phyloP scores from a whole-genome alignment of 2,329 filamentous ascomycete genomes.

The Penicillium paneum region DNA sequence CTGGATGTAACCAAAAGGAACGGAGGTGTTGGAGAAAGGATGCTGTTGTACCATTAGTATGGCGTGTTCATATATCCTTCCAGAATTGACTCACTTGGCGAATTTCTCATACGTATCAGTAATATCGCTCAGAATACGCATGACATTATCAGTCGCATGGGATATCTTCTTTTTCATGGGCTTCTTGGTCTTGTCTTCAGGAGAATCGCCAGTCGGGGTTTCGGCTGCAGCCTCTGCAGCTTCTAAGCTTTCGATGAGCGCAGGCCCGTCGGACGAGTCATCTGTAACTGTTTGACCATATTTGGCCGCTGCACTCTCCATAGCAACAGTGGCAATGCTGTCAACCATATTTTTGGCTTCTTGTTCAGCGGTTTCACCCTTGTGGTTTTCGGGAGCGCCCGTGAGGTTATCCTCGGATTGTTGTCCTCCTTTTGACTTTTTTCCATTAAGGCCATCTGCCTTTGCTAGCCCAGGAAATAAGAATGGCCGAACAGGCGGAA shows the following conservation, averaged over 20 bases:
- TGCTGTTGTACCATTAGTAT: conserved; percentile 35
- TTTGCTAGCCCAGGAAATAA: conserved; percentile 72
- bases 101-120: conserved; percentile 64
- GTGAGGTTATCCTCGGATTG: conserved; percentile 75
- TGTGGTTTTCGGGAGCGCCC: conserved; percentile 74
- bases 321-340: conserved; percentile 66
- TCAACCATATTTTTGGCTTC: conserved; percentile 80
- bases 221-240: conserved; percentile 54
- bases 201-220: conserved; percentile 51
- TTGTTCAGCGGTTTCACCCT: conserved; percentile 78
- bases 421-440: conserved; percentile 60
- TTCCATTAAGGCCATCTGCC: conserved; percentile 55
- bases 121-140: conserved; percentile 63
- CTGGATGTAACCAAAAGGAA: conserved; percentile 57
- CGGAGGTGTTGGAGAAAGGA: conserved; percentile 61
- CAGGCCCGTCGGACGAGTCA: conserved; percentile 43
- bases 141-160: conserved; percentile 69
- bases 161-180: conserved; percentile 75
- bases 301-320: conserved; percentile 73
- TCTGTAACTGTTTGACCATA: conserved; percentile 64
- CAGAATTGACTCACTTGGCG: conserved; percentile 49
- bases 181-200: conserved; percentile 66
- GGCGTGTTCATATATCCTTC: not conserved
- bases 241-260: conserved; percentile 51
- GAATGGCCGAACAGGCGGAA: conserved; percentile 57